Base-by-base conservation (phyloP, 2,329 filamentous ascomycete species). In the Malbranchea zuffiana region DNA sequence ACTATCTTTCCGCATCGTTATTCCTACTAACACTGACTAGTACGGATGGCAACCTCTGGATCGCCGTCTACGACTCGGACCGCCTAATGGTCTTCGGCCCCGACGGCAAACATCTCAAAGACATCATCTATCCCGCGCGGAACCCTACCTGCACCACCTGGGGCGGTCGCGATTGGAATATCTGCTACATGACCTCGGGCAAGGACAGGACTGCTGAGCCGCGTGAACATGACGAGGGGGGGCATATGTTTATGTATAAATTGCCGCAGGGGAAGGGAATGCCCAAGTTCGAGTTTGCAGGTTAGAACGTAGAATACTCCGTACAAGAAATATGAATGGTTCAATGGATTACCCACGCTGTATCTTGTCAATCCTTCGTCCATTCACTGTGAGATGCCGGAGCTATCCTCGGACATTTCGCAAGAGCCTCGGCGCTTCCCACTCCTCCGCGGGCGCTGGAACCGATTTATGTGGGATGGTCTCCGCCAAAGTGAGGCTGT, bases 101-200 rank as follows among this genome's bases (percentile, higher is more conserved):
- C 0, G 35, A 44, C 13, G 58, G 55, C 13, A 44, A 46, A 24
- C 54, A 56, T 29, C 34, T 60, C n/a, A 56, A 58, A 38, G 50
- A 56, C 32, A 50, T 61, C 20, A 46, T 46, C 5, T 54, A 59
- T 28, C 46, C 56, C 2, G 54, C 53, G 2, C 48, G 50, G n/a
- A 55, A 57, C 31, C 44, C 53, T 7, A 50, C 57, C 7, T 61
- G 59, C 40, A 55, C 57, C 5, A 57, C 59, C 2, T 61, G 56
- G 56, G 57, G 57, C 23, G 59, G 59, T 2, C 49, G 50, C 25
- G 44, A 59, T 12, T 44, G 47, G 35, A 48, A 60, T 39, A 59
- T 55, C 5, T 40, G 61, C 21, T 61, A 53, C 33, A 41, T 57
- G 10, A 50, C 56, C 1, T 53, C 47, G 21, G 56, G 48, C 7